These are phyloP conservation scores for Bryoerythrophyllum caledonicum DNA, from an alignment of 225 moss, liverwort and hornwort species.

Conservation along the genomic window DNA sequence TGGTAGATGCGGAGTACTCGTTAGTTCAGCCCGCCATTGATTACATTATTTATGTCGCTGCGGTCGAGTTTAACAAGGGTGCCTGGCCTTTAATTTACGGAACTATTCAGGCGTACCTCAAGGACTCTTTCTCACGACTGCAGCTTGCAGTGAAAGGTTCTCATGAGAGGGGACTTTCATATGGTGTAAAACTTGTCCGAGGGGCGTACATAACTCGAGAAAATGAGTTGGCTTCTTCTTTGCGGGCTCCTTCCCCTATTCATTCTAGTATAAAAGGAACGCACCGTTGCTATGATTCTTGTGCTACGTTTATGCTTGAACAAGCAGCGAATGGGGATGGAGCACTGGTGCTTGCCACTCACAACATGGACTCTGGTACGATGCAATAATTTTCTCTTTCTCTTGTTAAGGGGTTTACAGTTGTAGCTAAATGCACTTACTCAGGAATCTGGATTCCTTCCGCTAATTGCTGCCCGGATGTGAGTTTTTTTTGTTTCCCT, in stretches of 20 bases:
- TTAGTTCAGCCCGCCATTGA: slow-evolving; percentile 90
- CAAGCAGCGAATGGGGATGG: slow-evolving; percentile 59
- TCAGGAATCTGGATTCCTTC: background rate
- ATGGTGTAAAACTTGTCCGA: slow-evolving; percentile 86
- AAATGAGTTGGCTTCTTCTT: slow-evolving; percentile 54
- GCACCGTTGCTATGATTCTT: slow-evolving; percentile 73
- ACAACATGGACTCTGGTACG: slow-evolving; percentile 83
- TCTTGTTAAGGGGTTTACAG: background rate
- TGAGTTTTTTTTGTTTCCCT: background rate
- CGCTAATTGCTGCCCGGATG: background rate
- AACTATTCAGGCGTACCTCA: slow-evolving; percentile 88
- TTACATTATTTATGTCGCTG: slow-evolving; percentile 65
- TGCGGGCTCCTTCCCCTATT: slow-evolving; percentile 67
- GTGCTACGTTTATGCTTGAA: slow-evolving; percentile 76
- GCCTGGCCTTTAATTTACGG: slow-evolving; percentile 61
- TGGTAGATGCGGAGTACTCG: slow-evolving; percentile 87
- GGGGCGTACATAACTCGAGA: slow-evolving; percentile 92
- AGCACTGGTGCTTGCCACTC: slow-evolving; percentile 74
- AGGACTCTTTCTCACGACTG: slow-evolving; percentile 78
- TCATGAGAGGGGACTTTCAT: slow-evolving; percentile 58
- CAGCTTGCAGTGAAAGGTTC: slow-evolving; percentile 58
- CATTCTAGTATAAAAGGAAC: slow-evolving; percentile 68
- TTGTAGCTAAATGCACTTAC: background rate
- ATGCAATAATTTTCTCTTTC: slow-evolving; percentile 8
- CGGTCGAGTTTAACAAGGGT: slow-evolving; percentile 68